These are phyloP conservation scores for Thraustochytrium striatum DNA, from an alignment of 352 stramenopile species.

Conservation along the genomic window DNA sequence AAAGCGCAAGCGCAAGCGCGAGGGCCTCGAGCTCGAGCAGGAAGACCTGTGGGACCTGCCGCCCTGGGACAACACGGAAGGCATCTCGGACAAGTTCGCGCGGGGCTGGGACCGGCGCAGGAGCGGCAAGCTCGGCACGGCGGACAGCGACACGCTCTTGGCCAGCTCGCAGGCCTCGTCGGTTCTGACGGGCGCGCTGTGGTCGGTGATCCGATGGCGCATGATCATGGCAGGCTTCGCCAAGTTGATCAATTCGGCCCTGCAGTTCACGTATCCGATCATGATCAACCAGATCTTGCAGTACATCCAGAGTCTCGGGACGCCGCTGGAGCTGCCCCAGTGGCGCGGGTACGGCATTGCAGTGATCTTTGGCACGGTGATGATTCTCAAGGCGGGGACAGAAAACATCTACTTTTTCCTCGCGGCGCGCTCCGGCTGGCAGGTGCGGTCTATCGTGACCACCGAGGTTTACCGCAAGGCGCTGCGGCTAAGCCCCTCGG, in stretches of 20 bases:
- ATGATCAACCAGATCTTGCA: background rate
- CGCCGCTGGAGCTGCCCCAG: background rate
- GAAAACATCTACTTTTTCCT: conserved; percentile 48
- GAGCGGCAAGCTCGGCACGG: background rate
- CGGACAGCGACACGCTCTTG: background rate
- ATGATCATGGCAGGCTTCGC: background rate
- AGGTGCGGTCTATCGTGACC: conserved; percentile 12
- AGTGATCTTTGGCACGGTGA: background rate
- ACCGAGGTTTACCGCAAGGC: conserved; percentile 61
- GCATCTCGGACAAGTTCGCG: conserved; percentile 2
- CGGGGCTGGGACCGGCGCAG: background rate
- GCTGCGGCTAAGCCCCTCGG: conserved; percentile 54
- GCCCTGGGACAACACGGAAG: background rate
- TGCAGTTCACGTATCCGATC: conserved; percentile 25
- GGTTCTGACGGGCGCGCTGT: background rate
- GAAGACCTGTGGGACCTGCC: conserved; percentile 33
- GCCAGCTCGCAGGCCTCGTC: background rate
- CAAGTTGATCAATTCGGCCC: conserved; percentile 20
- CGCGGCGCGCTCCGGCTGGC: conserved; percentile 33
- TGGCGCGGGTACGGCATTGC: conserved; percentile 8
- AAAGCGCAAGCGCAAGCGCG: background rate
- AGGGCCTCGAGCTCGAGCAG: conserved; percentile 30
- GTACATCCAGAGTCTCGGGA: conserved; percentile 19
- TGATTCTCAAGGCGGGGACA: background rate
- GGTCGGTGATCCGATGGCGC: background rate